phyloP scores from a whole-genome alignment of 768 basidiomycete species.

The Rhizopogon roseolus region DNA sequence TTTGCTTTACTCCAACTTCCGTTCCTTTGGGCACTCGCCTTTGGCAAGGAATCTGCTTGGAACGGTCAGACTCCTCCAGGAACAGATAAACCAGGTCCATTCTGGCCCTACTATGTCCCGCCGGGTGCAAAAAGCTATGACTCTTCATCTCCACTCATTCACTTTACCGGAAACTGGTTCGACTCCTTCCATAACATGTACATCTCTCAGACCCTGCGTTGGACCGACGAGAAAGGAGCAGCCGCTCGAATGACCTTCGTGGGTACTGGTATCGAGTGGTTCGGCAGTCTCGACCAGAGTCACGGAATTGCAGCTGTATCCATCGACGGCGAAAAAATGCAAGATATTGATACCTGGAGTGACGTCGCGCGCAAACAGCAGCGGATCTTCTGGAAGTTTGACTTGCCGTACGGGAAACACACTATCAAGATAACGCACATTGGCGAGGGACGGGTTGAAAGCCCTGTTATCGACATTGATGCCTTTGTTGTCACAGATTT shows the following conservation, averaged over 20 bases:
- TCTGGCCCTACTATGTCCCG: conserved; percentile 72
- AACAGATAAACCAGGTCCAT: conserved; percentile 39
- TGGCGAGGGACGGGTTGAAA: conserved; percentile 35
- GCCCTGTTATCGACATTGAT: conserved; percentile 48
- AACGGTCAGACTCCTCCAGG: conserved; percentile 55
- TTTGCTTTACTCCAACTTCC: conserved; percentile 5
- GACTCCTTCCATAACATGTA: conserved; percentile 49
- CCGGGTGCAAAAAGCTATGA: conserved; percentile 68
- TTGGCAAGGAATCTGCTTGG: conserved; percentile 51
- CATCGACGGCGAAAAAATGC: conserved; percentile 48
- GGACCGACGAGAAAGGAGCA: conserved; percentile 45
- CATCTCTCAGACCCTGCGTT: conserved; percentile 44
- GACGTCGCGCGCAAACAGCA: conserved; percentile 43
- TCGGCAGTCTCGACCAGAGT: conserved; percentile 50
- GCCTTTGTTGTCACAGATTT: conserved; percentile 59
- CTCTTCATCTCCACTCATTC: conserved; percentile 63
- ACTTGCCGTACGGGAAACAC: conserved; percentile 48
- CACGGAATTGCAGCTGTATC: conserved; percentile 56
- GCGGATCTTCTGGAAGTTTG: conserved; percentile 58
- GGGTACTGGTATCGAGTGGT: conserved; percentile 80
- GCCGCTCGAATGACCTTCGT: conserved; percentile 53
- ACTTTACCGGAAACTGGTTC: conserved; percentile 57
- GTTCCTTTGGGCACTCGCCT: conserved; percentile 1
- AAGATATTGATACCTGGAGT: conserved; percentile 43
- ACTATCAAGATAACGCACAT: conserved; percentile 60